Percentiles rank a stretch among this genome's conserved stretches.
phyloP scores from a whole-genome alignment of 2,329 filamentous ascomycete genomes.

The Sporothrix brunneoviolacea region DNA sequence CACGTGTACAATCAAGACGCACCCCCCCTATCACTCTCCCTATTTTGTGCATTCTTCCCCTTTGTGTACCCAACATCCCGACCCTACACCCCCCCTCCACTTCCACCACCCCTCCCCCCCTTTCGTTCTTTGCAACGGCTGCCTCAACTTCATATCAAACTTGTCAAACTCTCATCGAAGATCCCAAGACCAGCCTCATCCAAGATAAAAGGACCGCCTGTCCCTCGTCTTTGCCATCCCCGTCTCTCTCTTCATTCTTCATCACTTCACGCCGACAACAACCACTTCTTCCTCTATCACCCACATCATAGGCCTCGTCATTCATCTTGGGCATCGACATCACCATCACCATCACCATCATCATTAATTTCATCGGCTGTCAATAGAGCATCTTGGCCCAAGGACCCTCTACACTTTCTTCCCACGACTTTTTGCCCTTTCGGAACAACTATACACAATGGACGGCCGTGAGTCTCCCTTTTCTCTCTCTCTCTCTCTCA shows the following conservation, averaged over 20 bases:
- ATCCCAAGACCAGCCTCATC: background rate
- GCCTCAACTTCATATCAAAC: slow-evolving; percentile 1
- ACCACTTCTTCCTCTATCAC: too few species aligned
- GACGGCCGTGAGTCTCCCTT: slow-evolving; percentile 18
- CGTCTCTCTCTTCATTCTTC: slow-evolving; percentile 12
- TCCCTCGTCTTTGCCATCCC: slow-evolving; percentile 17
- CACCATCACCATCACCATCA: background rate
- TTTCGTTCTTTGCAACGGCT: slow-evolving; percentile 4
- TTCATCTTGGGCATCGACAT: too few species aligned
- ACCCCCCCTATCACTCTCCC: background rate
- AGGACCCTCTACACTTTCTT: too few species aligned
- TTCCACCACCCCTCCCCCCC: background rate
- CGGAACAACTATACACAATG: slow-evolving; percentile 10
- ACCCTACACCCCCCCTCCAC: background rate
- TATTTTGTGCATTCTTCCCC: background rate
- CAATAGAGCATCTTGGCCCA: too few species aligned
- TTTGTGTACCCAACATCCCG: background rate
- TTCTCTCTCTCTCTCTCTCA: background rate
- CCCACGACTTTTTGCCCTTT: background rate
- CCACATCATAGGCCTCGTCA: too few species aligned
- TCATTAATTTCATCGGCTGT: background rate
- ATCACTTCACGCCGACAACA: background rate
- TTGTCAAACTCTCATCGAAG: background rate
- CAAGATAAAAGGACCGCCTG: slow-evolving; percentile 11
- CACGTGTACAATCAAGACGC: background rate